phyloP scores from a whole-genome alignment of 331 rosid species.

The Rhamnella rubrinervis region DNA sequence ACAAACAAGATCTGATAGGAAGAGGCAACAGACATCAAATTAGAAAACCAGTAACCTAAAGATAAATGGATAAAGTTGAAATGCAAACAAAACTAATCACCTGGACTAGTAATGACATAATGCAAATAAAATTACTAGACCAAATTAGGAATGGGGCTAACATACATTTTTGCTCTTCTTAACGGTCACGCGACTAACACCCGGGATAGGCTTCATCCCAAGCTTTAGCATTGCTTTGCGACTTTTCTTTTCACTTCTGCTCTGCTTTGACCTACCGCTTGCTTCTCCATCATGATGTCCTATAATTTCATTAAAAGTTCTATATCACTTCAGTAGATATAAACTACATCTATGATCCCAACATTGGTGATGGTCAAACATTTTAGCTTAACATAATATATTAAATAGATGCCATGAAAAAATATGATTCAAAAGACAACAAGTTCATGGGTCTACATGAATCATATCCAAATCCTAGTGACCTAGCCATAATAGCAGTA shows the following conservation, averaged over 20 bases:
- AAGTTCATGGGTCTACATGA: too few relatives aligned
- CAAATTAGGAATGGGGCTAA: conserved; percentile 25
- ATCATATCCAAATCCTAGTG: too few relatives aligned
- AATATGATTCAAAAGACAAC: too few relatives aligned
- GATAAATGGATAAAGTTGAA: neutral
- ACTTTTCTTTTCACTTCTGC: conserved; percentile 90
- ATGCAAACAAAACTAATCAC: neutral
- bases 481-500: neutral
- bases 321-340: too few relatives aligned
- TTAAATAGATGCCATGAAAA: too few relatives aligned
- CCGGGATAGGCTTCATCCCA: conserved; percentile 82
- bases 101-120: too few relatives aligned
- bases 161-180: conserved; percentile 98
- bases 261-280: conserved; percentile 81
- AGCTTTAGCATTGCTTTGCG: conserved; percentile 96
- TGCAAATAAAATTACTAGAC: neutral
- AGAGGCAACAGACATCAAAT: neutral
- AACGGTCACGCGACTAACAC: conserved; percentile 84
- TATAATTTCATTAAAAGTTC: conserved; percentile 4
- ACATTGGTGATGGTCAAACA: too few relatives aligned
- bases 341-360: too few relatives aligned
- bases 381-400: too few relatives aligned
- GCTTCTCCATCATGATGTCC: conserved; percentile 60
- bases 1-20: conserved; percentile 71
- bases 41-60: neutral